Conservation (phyloP, 805 yeast genomes). For the Naumovozyma baii region DNA sequence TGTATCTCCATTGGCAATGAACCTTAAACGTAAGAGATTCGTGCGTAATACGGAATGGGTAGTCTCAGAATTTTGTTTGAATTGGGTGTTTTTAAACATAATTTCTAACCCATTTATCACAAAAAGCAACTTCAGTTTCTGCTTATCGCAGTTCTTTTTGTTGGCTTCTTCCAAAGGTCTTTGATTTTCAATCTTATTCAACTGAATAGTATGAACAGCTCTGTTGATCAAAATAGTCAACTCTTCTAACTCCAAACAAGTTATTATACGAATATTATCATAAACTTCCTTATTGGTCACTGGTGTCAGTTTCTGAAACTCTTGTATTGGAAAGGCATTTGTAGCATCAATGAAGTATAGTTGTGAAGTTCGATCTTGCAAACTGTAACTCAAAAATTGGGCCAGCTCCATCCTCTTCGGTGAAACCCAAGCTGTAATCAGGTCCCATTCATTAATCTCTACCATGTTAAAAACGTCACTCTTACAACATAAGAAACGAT, state of each 20-base stretch:
- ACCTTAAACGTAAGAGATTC: slow-evolving; percentile 15
- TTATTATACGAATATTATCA: slow-evolving; percentile 22
- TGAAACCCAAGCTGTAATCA: slow-evolving; percentile 12
- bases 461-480: background rate
- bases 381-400: slow-evolving; percentile 4
- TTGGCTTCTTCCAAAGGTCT: background rate
- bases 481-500: too few species aligned
- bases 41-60: slow-evolving; percentile 19
- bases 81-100: slow-evolving; percentile 22
- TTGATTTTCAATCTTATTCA: background rate
- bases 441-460: slow-evolving; percentile 4
- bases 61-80: slow-evolving; percentile 9
- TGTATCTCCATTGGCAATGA: slow-evolving; percentile 10
- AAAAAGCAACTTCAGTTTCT: slow-evolving; percentile 4
- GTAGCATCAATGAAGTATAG: slow-evolving; percentile 27
- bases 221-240: slow-evolving; percentile 9
- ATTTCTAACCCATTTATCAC: slow-evolving; percentile 22
- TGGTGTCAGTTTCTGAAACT: slow-evolving; percentile 17
- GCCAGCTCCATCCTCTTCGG: slow-evolving; percentile 6
- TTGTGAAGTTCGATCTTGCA: slow-evolving; percentile 1
- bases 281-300: slow-evolving; percentile 11
- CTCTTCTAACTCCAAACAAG: slow-evolving; percentile 23
- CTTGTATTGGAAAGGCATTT: slow-evolving; percentile 23
- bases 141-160: slow-evolving; percentile 1
- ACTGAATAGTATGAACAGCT: background rate